Conservation (phyloP, 805 yeast genomes). For the Candida schatavii region DNA sequence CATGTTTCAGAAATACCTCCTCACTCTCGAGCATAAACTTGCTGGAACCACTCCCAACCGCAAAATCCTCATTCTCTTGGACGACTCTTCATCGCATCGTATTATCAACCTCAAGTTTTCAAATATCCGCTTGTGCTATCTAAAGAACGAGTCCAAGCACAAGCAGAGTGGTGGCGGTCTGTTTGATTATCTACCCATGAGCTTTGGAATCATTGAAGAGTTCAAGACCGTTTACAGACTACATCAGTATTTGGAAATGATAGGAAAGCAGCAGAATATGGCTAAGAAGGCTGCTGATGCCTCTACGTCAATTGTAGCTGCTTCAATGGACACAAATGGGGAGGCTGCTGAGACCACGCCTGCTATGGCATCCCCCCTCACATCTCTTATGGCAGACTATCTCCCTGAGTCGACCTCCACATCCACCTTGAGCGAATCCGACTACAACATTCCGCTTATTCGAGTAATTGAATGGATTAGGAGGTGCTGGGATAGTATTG, state of each 20-base stretch:
- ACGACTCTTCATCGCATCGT: constrained; percentile 63
- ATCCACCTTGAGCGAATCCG: constrained; percentile 29
- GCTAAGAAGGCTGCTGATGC: constrained; percentile 8
- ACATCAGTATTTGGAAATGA: constrained; percentile 53
- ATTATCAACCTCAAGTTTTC: constrained; percentile 41
- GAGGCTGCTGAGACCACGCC: background rate
- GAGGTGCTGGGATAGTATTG: constrained; percentile 50
- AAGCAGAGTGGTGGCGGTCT: constrained; percentile 41
- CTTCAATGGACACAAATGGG: too few relatives aligned
- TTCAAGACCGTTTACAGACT: constrained; percentile 56
- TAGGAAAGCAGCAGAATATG: constrained; percentile 26
- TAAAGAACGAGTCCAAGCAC: constrained; percentile 38
- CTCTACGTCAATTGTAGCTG: background rate
- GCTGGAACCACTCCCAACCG: constrained; percentile 40
- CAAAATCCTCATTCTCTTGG: constrained; percentile 54
- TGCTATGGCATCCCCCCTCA: background rate
- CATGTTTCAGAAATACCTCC: constrained; percentile 59
- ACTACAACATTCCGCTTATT: constrained; percentile 49
- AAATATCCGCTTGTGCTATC: constrained; percentile 32
- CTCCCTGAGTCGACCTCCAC: background rate
- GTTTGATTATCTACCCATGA: constrained; percentile 57
- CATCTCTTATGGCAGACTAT: background rate
- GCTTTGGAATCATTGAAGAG: constrained; percentile 62
- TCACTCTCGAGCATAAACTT: constrained; percentile 57
- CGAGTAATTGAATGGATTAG: constrained; percentile 59